Base-by-base conservation (phyloP, 176 grass and related monocot genomes). In the Musa itinerans region DNA sequence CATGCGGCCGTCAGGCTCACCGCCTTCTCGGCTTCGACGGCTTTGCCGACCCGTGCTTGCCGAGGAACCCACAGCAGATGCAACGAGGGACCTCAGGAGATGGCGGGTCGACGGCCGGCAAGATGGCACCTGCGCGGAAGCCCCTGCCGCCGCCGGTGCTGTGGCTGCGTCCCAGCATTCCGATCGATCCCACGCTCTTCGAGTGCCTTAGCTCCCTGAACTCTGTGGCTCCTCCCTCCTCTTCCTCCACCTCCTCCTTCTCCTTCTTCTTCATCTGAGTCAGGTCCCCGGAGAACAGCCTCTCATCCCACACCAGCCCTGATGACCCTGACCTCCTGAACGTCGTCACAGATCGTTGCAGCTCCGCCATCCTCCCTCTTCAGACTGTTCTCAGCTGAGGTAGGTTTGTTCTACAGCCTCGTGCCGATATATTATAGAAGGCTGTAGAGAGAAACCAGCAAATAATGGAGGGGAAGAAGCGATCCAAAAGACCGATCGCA, bases 281-380 rank as follows among this genome's bases (percentile, higher is more conserved):
- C 34, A 43, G 4, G 34, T 43, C 34, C 34, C 34, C 34, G 34
- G 34, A 6, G 34, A 65, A 26, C 20, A 65, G 24, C 7, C 11
- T 65, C 23, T 65, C 63, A 22, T 65, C 63, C 63, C 63, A 65
- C 63, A 65, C 63, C 63, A 65, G 3, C 11, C 63, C 63, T 22
- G 63, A 65, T 22, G 63, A 65, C 20, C 63, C 63, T 27, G 63
- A 65, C 21, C 9, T 21, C 10, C 63, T 21, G 63, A 65, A 65
- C 63, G 63, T 65, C 22, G 63, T 65, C 23, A 24, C 23, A 11
- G 63, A 65, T 10, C 63, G 22, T 27, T 24, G 63, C 21, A 65
- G 63, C n/a, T 21, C 63, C 22, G 63, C 63, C 63, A 65, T 65
- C 34, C 34, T 43, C 34, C 34, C 34, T 43, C 34, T 43, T 43